Evolutionary conservation across 768 basidiomycete genomes (phyloP).

Genomic region (Boletus sensibilis): DNA sequence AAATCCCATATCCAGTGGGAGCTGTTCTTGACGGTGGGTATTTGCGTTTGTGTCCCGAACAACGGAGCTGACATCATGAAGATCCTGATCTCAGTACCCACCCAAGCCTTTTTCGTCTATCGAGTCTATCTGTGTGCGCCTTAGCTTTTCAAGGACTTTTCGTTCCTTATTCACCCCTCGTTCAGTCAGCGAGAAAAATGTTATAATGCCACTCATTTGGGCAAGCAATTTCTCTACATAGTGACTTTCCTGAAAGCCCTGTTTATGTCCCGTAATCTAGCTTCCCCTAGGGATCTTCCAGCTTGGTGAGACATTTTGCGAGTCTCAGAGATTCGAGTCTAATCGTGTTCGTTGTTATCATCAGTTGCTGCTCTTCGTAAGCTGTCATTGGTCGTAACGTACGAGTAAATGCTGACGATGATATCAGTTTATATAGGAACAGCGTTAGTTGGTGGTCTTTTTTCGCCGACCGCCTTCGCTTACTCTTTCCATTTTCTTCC

Average conservation of each 20-base stretch:
- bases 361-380: conserved; percentile 4
- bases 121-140: not conserved
- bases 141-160: no score
- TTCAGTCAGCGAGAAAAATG: not conserved
- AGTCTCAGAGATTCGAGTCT: not conserved
- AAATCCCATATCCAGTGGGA: no score
- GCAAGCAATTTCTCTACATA: not conserved
- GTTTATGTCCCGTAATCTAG: not conserved
- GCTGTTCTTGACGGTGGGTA: no score
- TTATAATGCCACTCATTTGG: conserved; percentile 4
- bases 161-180: not conserved
- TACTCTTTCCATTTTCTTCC: not conserved
- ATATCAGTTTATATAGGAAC: not conserved
- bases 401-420: not conserved
- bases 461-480: not conserved
- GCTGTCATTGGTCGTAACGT: not conserved
- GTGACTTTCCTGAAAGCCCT: not conserved
- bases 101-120: no score
- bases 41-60: no score
- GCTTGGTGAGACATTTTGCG: not conserved
- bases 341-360: not conserved
- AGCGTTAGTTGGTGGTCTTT: not conserved
- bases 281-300: conserved; percentile 1
- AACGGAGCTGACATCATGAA: no score
- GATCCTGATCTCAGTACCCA: no score